Base-by-base conservation (phyloP, 2,329 filamentous ascomycete species). In the Talaromyces sp. region DNA sequence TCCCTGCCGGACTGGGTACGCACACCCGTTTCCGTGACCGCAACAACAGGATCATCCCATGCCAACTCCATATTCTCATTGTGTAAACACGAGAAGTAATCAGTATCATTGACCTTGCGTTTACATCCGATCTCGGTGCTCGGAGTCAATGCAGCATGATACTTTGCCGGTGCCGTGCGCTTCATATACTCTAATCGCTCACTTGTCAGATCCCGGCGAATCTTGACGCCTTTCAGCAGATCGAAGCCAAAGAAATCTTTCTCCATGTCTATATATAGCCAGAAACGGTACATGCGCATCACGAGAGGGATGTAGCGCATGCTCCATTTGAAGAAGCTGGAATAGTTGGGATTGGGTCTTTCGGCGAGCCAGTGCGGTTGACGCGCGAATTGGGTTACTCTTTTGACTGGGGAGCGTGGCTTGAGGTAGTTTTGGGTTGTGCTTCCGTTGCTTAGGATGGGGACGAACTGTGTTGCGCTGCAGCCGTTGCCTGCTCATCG, bases 281-380 rank as follows among this genome's bases (percentile, higher is more conserved):
- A 76, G 31, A 77, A 74, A 7, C 80, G 77, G 67, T 82, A 82
- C 7, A 80, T 60, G 8, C 78, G 76, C 78, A 82, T 82, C 16
- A 77, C 79, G 1, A 79, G 67, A 0, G 82, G 81, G 3, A 83
- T 71, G 64, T 80, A 80, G 39, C 76, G 74, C 79, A 84, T 81
- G 2, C 76, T 65, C n/a, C 72, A 74, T 68, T 81, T 79, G 72
- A 82, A 82, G 0, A 71, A 61, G 0, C 71, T 19, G 0, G 76
- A 74, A 66, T 83, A 83, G 56, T 72, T 65, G 0, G 76, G 79
- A 60, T 82, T 82, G 0, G 78, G 75, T 11, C 81, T 76, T 57
- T 81, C 78, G 2, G 78, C 74, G 1, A 85, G 73, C 73, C 80
- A 85, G 65, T 85, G 83, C 4, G 82, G 73, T 71, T 84, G 82